Percentiles rank a stretch among this genome's conserved stretches.
Evolutionary conservation across 805 yeast genomes (phyloP).

Genomic region (Hanseniaspora singularis): DNA sequence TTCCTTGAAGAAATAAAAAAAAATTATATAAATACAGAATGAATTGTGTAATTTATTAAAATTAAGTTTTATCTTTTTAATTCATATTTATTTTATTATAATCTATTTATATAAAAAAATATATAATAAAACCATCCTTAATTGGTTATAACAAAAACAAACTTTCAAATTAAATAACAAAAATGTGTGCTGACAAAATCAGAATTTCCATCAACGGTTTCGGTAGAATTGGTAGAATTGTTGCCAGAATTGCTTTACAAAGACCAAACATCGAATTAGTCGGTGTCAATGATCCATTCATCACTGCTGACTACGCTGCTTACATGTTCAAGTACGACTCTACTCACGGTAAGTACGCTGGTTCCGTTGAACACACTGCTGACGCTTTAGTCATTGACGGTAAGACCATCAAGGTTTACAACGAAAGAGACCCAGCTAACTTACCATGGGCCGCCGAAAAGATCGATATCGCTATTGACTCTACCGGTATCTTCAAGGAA

Average conservation of each 20-base stretch:
- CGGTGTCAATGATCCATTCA: conserved; percentile 60
- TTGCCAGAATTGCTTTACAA: conserved; percentile 46
- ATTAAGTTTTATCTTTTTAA: neutral
- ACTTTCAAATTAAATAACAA: neutral
- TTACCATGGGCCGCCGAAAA: conserved; percentile 57
- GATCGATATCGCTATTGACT: conserved; percentile 55
- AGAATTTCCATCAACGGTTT: conserved; percentile 57
- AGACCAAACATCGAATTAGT: conserved; percentile 46
- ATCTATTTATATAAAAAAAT: neutral
- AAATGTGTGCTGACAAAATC: conserved; percentile 16
- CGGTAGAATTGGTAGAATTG: conserved; percentile 64
- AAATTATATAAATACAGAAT: no score
- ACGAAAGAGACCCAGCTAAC: conserved; percentile 55
- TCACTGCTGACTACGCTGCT: conserved; percentile 55
- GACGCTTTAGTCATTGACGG: conserved; percentile 44
- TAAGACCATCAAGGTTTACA: conserved; percentile 38
- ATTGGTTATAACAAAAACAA: conserved; percentile 8
- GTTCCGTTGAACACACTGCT: conserved; percentile 46
- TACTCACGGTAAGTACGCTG: conserved; percentile 53
- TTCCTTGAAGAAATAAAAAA: no score
- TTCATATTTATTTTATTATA: neutral
- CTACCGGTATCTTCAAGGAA: conserved; percentile 62
- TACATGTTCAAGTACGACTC: conserved; percentile 69
- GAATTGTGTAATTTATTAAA: no score
- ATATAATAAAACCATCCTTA: conserved; percentile 13